Evolutionary conservation across 305 asterid species (phyloP).

Genomic region (Vinca major): DNA sequence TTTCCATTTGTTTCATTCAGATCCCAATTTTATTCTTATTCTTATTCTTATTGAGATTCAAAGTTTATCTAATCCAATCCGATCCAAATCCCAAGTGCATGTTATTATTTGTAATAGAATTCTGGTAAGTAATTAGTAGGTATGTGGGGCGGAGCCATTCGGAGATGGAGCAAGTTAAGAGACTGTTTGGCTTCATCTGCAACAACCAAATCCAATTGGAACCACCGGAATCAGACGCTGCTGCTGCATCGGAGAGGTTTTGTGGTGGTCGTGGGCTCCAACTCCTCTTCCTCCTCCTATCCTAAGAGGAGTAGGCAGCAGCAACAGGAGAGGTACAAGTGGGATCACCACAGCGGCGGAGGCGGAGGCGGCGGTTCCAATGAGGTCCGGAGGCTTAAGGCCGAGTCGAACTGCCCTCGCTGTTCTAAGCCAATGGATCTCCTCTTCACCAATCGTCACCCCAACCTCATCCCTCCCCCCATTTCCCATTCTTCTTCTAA

Average conservation of each 20-base stretch:
- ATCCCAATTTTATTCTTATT: background rate
- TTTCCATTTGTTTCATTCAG: background rate
- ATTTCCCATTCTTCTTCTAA: background rate
- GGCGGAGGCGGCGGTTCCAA: slow-evolving; percentile 35
- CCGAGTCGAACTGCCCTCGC: slow-evolving; percentile 91
- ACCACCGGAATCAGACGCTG: slow-evolving; percentile 1
- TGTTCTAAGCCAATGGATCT: slow-evolving; percentile 91
- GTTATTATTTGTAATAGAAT: background rate
- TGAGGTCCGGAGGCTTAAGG: slow-evolving; percentile 63
- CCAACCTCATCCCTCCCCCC: slow-evolving; percentile 50
- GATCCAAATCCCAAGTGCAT: background rate
- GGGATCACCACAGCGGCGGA: slow-evolving; percentile 26
- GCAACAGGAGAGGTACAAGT: slow-evolving; percentile 59
- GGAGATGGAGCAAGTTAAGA: slow-evolving; percentile 14
- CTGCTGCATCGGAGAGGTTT: slow-evolving; percentile 20
- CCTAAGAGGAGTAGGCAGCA: slow-evolving; percentile 42
- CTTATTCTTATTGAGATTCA: background rate
- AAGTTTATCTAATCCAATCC: background rate
- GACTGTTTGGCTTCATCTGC: slow-evolving; percentile 10
- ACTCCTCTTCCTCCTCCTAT: slow-evolving; percentile 11
- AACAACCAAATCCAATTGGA: background rate
- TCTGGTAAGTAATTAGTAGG: too few relatives aligned
- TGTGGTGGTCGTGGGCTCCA: slow-evolving; percentile 37
- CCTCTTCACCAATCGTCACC: slow-evolving; percentile 56
- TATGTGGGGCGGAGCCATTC: slow-evolving; percentile 4